A percentile compares a stretch with the other conserved stretches of the same genome.
phyloP scores from a whole-genome alignment of 1,139 yeast genomes.

The Hemisphaericaspora subhashii region DNA sequence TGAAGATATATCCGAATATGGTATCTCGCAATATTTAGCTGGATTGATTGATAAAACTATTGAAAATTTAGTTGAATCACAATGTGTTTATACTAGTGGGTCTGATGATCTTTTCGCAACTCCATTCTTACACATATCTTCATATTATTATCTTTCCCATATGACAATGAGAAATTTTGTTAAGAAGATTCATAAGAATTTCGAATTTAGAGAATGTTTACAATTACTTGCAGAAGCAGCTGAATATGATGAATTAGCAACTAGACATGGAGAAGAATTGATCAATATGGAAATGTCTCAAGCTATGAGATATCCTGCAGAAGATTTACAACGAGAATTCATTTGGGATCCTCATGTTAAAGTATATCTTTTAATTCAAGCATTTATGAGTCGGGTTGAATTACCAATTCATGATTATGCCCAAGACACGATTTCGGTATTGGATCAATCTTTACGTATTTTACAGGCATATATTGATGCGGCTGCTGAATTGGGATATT shows the following conservation, averaged over 20 bases:
- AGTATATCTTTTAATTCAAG: slow-evolving; percentile 81
- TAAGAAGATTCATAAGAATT: slow-evolving; percentile 46
- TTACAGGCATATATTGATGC: slow-evolving; percentile 91
- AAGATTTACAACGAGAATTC: slow-evolving; percentile 61
- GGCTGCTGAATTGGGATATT: slow-evolving; percentile 79
- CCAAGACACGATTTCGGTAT: slow-evolving; percentile 89
- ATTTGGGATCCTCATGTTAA: slow-evolving; percentile 97
- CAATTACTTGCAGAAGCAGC: slow-evolving; percentile 74
- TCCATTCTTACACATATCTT: slow-evolving; percentile 79
- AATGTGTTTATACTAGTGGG: slow-evolving; percentile 62
- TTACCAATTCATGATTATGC: slow-evolving; percentile 93
- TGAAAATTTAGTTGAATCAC: slow-evolving; percentile 65
- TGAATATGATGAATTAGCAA: slow-evolving; percentile 91
- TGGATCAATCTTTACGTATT: slow-evolving; percentile 93
- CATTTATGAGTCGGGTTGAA: slow-evolving; percentile 78
- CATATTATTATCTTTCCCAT: slow-evolving; percentile 93
- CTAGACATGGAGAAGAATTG: slow-evolving; percentile 92
- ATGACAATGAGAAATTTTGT: slow-evolving; percentile 76
- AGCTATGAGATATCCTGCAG: slow-evolving; percentile 74
- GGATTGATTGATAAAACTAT: slow-evolving; percentile 71
- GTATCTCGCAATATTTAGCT: slow-evolving; percentile 71
- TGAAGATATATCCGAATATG: slow-evolving; percentile 65
- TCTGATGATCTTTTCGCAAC: slow-evolving; percentile 62
- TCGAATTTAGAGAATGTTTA: slow-evolving; percentile 68
- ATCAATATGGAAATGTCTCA: slow-evolving; percentile 89